Evolutionary conservation across 306 rosid genomes (phyloP).

Genomic region (Prosopis cineraria): DNA sequence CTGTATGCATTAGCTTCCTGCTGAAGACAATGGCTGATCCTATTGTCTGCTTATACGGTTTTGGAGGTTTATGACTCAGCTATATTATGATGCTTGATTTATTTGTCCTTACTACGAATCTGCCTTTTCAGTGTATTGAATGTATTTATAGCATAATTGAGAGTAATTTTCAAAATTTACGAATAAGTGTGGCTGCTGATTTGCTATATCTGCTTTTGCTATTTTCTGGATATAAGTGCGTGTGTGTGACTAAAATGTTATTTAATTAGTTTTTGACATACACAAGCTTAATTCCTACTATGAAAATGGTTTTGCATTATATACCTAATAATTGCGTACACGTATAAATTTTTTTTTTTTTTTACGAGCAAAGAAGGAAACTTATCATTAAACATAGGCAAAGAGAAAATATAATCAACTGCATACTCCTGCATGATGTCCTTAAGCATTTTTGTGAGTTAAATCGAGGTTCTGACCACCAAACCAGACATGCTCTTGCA

Average conservation of each 20-base stretch:
- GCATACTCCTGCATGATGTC: no score
- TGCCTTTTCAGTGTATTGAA: background rate
- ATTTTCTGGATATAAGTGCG: background rate
- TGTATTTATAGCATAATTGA: background rate
- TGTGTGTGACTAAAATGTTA: background rate
- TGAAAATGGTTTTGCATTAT: background rate
- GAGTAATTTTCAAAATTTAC: background rate
- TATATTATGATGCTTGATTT: background rate
- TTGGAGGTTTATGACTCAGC: background rate
- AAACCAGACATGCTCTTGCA: background rate
- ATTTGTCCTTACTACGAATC: background rate
- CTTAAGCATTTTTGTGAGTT: background rate
- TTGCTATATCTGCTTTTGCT: background rate
- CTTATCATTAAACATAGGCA: no score
- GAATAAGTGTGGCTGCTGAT: background rate
- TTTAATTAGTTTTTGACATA: background rate
- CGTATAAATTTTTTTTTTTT: no score
- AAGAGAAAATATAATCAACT: no score
- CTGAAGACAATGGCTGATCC: constrained; percentile 3
- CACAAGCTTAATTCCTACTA: background rate
- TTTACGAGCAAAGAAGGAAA: no score
- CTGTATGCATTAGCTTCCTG: constrained; percentile 13
- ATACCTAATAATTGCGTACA: background rate
- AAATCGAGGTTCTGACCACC: background rate
- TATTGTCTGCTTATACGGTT: background rate